Conservation (phyloP, 176 grass and related monocot genomes). For the Lolium perenne region DNA sequence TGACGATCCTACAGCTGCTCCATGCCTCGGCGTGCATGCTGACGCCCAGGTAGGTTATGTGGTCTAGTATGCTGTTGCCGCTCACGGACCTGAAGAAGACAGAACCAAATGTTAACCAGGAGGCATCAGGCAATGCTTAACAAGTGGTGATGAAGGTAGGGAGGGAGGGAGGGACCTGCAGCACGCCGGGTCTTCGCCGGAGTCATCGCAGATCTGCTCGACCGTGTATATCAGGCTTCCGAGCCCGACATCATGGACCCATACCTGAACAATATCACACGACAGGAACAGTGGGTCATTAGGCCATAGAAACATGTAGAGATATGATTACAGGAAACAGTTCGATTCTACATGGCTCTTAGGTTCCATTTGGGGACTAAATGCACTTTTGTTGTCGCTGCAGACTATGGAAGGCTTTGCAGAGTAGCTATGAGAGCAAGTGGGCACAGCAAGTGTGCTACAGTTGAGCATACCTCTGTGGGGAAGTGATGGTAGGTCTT, state of each 20-base stretch:
- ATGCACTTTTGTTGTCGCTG: background rate
- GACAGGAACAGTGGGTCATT: background rate
- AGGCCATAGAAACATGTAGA: background rate
- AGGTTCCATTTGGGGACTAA: background rate
- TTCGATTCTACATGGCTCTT: background rate
- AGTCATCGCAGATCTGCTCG: constrained; percentile 77
- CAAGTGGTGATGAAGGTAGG: background rate
- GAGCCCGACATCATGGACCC: constrained; percentile 61
- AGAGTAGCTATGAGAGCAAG: background rate
- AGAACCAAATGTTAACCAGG: background rate
- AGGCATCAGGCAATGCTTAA: background rate
- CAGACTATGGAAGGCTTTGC: background rate
- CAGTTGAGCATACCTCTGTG: constrained; percentile 64
- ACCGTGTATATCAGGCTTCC: constrained; percentile 61
- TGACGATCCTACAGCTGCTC: constrained; percentile 76
- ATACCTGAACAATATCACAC: constrained; percentile 58
- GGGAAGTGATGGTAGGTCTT: constrained; percentile 98
- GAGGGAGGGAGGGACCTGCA: constrained; percentile 56
- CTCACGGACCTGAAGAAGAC: constrained; percentile 59
- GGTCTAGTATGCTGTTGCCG: constrained; percentile 66
- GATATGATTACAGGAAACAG: background rate
- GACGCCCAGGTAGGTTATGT: constrained; percentile 70
- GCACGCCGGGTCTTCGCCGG: constrained; percentile 84
- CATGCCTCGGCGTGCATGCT: constrained; percentile 73
- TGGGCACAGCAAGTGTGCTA: background rate